Evolutionary conservation across 1,139 yeast species (phyloP), one percentile per base, ranked within the genome.

Genomic region (Suhomyces chickasaworum): DNA sequence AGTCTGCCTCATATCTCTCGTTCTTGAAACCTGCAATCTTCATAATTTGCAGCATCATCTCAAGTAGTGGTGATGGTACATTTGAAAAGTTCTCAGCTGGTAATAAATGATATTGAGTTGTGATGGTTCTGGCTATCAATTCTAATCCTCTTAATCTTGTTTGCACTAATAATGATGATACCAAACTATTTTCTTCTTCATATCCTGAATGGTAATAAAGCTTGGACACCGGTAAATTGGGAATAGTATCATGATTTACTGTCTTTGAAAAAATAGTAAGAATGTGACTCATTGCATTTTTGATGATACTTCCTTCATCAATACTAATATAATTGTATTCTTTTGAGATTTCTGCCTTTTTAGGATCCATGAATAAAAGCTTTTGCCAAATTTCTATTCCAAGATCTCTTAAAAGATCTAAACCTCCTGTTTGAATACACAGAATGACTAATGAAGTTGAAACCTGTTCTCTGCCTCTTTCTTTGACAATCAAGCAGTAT

Each of bases 341-440:
- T 10, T 65, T 55, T 1, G 74, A 56, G 23, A 66, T 57, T 15
- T 58, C 54, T 12, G 66, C 66, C 16, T 53, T 56, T 4, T 46
- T 49, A 0, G 61, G 56, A 38, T 59, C 60, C 49, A 60, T 46
- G 4, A 34, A 21, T 10, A 66, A 43, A 16, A 65, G 51, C 18
- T 41, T 42, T 10, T 52, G 37, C 69, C 69, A 64, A 15, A 59
- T 46, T 5, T 59, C 59, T 7, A 53, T 39, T 2, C 64, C 68
- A 32, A 64, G 50, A 6, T 56, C 57, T 39, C 54, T 58, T 34
- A 69, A 58, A 22, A 47, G 55, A 4, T 58, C 54, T 49, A 69
- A 75, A 7, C 81, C 81, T 2, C 75, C 79, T 21, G 62, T 54
- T 53, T 80, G 83, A 48, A 79, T 65, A 47, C 80, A 73, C 6